Conservation (phyloP, 176 grass and related monocot species). For the Puya raimondii region DNA sequence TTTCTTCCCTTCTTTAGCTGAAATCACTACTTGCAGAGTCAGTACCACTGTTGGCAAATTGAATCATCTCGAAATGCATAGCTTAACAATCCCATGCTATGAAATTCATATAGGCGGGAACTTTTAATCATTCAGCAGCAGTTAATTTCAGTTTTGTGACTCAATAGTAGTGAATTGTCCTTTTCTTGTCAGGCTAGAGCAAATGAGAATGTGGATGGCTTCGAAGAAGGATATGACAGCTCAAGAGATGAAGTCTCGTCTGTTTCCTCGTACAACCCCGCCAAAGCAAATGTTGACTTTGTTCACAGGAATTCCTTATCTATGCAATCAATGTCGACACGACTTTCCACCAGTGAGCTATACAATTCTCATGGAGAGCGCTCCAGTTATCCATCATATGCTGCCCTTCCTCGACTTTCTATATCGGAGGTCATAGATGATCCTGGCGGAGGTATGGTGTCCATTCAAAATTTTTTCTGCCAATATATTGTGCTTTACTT, state of each 20-base stretch:
- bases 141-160: slow-evolving; percentile 2
- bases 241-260: slow-evolving; percentile 96
- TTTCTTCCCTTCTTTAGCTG: too few relatives aligned
- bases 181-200: slow-evolving; percentile 46
- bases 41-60: too few relatives aligned
- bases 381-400: slow-evolving; percentile 45
- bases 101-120: not conserved
- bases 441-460: slow-evolving; percentile 51
- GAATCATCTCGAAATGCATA: too few relatives aligned
- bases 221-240: slow-evolving; percentile 93
- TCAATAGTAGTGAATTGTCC: slow-evolving; percentile 5
- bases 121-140: not conserved
- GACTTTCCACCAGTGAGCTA: slow-evolving; percentile 51
- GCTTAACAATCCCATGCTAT: not conserved
- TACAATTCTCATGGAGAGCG: slow-evolving; percentile 42
- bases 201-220: slow-evolving; percentile 63
- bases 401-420: slow-evolving; percentile 54
- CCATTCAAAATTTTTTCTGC: slow-evolving; percentile 10
- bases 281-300: slow-evolving; percentile 53
- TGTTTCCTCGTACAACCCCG: slow-evolving; percentile 83
- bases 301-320: slow-evolving; percentile 59
- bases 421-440: slow-evolving; percentile 84
- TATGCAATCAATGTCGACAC: slow-evolving; percentile 58
- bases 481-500: not conserved
- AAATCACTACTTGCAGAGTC: too few relatives aligned